These are phyloP conservation scores for Xylaria venustula DNA, from an alignment of 495 filamentous ascomycete species.

Conservation along the genomic window DNA sequence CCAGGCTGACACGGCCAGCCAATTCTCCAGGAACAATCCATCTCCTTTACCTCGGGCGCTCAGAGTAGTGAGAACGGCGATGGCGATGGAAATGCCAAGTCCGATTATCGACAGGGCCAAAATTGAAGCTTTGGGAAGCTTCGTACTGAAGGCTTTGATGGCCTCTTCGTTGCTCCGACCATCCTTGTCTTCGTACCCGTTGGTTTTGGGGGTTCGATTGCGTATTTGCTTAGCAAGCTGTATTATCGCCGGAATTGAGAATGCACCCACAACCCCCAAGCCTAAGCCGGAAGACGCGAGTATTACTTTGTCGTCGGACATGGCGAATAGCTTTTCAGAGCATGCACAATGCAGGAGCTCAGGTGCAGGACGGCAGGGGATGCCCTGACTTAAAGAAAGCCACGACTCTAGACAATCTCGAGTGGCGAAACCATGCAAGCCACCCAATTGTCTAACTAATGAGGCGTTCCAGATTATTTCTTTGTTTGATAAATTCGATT, in stretches of 20 bases:
- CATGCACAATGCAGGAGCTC: background rate
- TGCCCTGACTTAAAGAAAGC: background rate
- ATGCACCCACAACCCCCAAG: conserved; percentile 32
- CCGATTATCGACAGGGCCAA: conserved; percentile 46
- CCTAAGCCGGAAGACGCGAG: conserved; percentile 18
- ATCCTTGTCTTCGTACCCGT: conserved; percentile 61
- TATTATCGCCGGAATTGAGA: conserved; percentile 36
- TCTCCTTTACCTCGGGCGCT: conserved; percentile 10
- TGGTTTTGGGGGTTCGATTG: conserved; percentile 31
- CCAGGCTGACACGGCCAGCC: conserved; percentile 45
- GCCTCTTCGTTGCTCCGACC: conserved; percentile 59
- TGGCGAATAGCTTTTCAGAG: background rate
- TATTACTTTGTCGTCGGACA: conserved; percentile 3
- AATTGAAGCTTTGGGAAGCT: conserved; percentile 45
- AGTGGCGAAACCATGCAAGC: background rate
- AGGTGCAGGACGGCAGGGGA: background rate
- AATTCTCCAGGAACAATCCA: conserved; percentile 33
- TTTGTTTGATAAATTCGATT: background rate
- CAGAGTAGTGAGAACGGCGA: conserved; percentile 41
- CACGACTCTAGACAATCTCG: background rate
- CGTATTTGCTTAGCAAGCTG: conserved; percentile 27
- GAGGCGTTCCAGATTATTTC: background rate
- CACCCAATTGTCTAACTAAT: background rate
- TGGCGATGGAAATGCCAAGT: conserved; percentile 41
- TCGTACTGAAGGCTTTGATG: conserved; percentile 51